Evolutionary conservation across 2,329 filamentous ascomycete genomes (phyloP).

Genomic region (Pseudogymnoascus sp.): DNA sequence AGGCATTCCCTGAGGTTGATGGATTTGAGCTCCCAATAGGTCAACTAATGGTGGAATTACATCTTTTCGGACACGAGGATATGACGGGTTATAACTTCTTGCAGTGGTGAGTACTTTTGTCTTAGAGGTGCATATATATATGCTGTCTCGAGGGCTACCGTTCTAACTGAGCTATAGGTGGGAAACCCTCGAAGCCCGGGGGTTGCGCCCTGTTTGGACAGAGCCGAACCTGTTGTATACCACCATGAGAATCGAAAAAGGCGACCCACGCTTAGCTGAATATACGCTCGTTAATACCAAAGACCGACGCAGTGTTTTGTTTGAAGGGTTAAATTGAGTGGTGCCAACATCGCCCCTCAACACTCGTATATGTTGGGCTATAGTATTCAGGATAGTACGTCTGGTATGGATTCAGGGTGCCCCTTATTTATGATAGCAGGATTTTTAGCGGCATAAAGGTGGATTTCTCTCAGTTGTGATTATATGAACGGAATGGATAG

Average conservation of each 20-base stretch:
- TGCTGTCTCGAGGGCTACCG: not conserved
- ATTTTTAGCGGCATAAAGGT: not conserved
- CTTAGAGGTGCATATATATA: not conserved
- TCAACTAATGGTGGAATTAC: constrained; percentile 20
- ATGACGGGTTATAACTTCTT: constrained; percentile 21
- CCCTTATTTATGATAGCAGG: not conserved
- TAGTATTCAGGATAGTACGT: not conserved
- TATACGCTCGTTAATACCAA: constrained; percentile 26
- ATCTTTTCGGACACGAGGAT: constrained; percentile 19
- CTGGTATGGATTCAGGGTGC: not conserved
- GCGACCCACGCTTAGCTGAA: constrained; percentile 20
- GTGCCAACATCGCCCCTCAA: not conserved
- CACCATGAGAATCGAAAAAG: constrained; percentile 19
- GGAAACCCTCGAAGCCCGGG: constrained; percentile 25
- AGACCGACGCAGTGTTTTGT: constrained; percentile 18
- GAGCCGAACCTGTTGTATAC: constrained; percentile 24
- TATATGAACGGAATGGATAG: not conserved
- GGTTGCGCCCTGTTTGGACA: constrained; percentile 23
- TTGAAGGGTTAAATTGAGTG: not conserved
- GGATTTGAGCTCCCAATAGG: constrained; percentile 18
- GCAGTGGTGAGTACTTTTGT: constrained; percentile 15
- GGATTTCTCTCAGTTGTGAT: not conserved
- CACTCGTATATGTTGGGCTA: not conserved
- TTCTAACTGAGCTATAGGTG: constrained; percentile 15
- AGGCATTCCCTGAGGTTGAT: constrained; percentile 16